phyloP scores from a whole-genome alignment of 106 monocot genomes.

The Dactylorhiza incarnata region DNA sequence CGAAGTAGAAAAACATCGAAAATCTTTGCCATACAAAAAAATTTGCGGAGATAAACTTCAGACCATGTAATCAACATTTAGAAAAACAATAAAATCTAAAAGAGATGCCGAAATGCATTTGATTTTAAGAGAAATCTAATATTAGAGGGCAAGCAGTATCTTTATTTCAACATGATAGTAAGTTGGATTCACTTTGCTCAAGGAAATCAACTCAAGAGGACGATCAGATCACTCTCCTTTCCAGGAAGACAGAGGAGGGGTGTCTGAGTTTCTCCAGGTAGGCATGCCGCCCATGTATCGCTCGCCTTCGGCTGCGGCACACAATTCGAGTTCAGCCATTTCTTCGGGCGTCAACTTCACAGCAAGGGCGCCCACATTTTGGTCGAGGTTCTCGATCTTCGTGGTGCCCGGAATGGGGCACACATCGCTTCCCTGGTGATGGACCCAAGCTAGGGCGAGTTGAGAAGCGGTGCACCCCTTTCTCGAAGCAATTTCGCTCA shows the following conservation, averaged over 20 bases:
- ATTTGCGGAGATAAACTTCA: too few species aligned
- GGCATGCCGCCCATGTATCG: conserved; percentile 7
- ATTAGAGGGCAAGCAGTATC: too few species aligned
- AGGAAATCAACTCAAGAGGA: too few species aligned
- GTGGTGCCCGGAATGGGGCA: conserved; percentile 50
- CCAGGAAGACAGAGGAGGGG: conserved; percentile 38
- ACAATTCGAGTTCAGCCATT: conserved; percentile 40
- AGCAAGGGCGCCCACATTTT: conserved; percentile 39
- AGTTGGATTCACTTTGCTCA: too few species aligned
- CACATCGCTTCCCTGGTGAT: conserved; percentile 36
- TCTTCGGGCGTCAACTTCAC: conserved; percentile 38
- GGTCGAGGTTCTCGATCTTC: conserved; percentile 45
- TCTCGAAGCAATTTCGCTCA: conserved; percentile 23
- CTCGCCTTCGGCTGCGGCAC: conserved; percentile 30
- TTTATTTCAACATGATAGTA: too few species aligned
- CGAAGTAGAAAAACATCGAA: too few species aligned
- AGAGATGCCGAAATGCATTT: too few species aligned
- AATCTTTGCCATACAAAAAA: too few species aligned
- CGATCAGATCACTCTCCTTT: conserved; percentile 4
- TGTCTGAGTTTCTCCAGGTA: conserved; percentile 43
- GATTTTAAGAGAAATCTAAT: too few species aligned
- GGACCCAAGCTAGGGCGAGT: conserved; percentile 43
- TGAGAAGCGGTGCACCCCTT: conserved; percentile 36
- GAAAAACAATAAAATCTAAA: too few species aligned
- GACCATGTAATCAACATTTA: too few species aligned